Percentiles rank a stretch among this genome's conserved stretches.
These are phyloP conservation scores for Fusarium tuaranense DNA, from an alignment of 2,329 filamentous ascomycete genomes.

Conservation along the genomic window DNA sequence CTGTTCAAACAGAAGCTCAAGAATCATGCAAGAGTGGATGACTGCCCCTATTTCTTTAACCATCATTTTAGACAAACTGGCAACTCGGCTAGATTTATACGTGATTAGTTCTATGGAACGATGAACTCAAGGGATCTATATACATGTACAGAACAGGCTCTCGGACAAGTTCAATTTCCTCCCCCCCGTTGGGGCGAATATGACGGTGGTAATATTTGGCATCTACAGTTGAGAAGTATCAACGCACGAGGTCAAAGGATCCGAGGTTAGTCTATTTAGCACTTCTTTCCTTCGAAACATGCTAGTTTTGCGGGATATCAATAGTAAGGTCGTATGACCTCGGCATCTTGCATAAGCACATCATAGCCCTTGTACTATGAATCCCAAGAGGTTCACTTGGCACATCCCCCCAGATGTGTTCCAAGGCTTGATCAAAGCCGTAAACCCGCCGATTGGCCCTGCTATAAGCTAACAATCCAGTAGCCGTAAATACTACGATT, in stretches of 20 bases:
- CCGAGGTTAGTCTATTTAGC: background rate
- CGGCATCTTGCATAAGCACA: background rate
- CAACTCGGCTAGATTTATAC: background rate
- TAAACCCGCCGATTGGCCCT: background rate
- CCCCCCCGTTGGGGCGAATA: too few species aligned
- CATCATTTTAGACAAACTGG: background rate
- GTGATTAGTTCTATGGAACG: background rate
- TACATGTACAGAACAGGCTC: background rate
- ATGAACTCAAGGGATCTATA: background rate
- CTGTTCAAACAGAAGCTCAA: background rate
- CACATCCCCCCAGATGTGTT: background rate
- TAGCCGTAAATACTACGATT: background rate
- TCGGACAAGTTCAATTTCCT: background rate
- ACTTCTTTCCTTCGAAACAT: background rate
- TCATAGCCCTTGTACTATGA: background rate
- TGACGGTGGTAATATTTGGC: too few species aligned
- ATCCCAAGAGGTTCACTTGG: background rate
- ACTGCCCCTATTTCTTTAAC: background rate
- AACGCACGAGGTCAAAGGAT: background rate
- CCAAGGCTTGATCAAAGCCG: background rate
- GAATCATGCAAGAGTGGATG: background rate
- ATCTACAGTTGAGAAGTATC: too few species aligned
- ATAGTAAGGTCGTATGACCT: background rate
- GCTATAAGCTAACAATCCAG: background rate
- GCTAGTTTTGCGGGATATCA: background rate